These are phyloP conservation scores for Phytophthora pluvialis DNA, from an alignment of 352 stramenopile genomes.

Conservation along the genomic window DNA sequence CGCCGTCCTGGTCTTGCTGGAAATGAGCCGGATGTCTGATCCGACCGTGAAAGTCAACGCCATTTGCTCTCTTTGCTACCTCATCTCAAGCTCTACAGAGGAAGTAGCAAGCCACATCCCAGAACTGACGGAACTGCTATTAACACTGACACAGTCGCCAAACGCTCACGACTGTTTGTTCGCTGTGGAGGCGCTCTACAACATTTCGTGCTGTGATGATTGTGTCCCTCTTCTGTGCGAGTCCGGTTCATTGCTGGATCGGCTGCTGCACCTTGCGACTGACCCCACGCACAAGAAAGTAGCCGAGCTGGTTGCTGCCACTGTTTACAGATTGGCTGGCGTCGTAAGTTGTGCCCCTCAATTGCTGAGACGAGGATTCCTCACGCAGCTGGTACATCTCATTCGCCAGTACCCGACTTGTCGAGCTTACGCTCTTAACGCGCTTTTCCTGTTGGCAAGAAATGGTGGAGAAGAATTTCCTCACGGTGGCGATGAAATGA, in stretches of 20 bases:
- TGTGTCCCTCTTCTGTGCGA: constrained; percentile 54
- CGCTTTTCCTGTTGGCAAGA: constrained; percentile 57
- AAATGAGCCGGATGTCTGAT: constrained; percentile 62
- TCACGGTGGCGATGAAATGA: constrained; percentile 66
- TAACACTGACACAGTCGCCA: constrained; percentile 48
- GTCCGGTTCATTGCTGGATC: constrained; percentile 43
- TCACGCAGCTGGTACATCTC: constrained; percentile 56
- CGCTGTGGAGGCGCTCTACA: constrained; percentile 72
- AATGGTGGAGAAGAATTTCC: constrained; percentile 58
- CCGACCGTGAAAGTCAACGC: constrained; percentile 67
- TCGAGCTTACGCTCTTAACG: constrained; percentile 57
- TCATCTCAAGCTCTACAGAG: constrained; percentile 67
- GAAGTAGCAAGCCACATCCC: constrained; percentile 57
- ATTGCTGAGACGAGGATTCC: constrained; percentile 54
- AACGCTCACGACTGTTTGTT: constrained; percentile 52
- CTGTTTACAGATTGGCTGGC: constrained; percentile 58
- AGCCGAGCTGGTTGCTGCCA: constrained; percentile 57
- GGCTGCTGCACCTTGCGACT: constrained; percentile 44
- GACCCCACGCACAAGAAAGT: constrained; percentile 41
- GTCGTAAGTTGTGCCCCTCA: constrained; percentile 18
- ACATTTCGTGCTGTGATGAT: constrained; percentile 77
- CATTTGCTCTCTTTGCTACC: constrained; percentile 69
- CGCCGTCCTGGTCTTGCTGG: constrained; percentile 55
- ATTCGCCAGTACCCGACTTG: constrained; percentile 50
- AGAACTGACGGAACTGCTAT: constrained; percentile 59